A percentile compares a stretch with the other conserved stretches of the same genome.
phyloP scores from a whole-genome alignment of 768 basidiomycete species.

The Grammothele lineata region DNA sequence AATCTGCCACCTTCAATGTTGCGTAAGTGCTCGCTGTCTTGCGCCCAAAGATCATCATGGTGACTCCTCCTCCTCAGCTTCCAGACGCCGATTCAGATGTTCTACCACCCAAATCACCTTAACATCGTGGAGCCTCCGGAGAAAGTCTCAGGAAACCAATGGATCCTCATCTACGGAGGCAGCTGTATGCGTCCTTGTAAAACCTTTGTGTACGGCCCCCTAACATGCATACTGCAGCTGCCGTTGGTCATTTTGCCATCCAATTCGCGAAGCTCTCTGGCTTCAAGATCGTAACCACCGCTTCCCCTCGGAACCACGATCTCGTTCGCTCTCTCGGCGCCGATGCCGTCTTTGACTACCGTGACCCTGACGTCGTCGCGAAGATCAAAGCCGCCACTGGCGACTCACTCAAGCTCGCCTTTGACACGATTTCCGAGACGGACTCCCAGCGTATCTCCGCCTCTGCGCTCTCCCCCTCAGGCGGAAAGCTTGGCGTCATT shows the following conservation, averaged over 20 bases:
- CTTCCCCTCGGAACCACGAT: conserved; percentile 35
- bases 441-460: conserved; percentile 11
- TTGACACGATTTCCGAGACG: conserved; percentile 28
- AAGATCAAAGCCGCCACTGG: conserved; percentile 25
- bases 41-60: background rate
- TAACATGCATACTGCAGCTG: background rate
- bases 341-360: conserved; percentile 36
- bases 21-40: conserved; percentile 10
- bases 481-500: conserved; percentile 8
- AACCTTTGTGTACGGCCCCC: no score
- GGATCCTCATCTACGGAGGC: conserved; percentile 19
- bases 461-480: background rate
- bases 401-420: conserved; percentile 20
- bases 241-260: conserved; percentile 33
- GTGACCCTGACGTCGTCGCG: conserved; percentile 25
- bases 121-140: conserved; percentile 16
- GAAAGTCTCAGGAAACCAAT: conserved; percentile 9
- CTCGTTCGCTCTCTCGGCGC: conserved; percentile 39
- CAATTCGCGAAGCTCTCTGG: conserved; percentile 40
- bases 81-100: conserved; percentile 16
- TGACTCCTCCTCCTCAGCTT: conserved; percentile 2
- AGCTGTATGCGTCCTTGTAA: conserved; percentile 17
- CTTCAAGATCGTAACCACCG: conserved; percentile 40
- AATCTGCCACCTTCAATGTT: conserved; percentile 18
- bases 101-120: conserved; percentile 16